A percentile compares a stretch with the other conserved stretches of the same genome.
Conservation (phyloP, 371 early-diverging fungal genomes). For the Mortierella sp. region DNA sequence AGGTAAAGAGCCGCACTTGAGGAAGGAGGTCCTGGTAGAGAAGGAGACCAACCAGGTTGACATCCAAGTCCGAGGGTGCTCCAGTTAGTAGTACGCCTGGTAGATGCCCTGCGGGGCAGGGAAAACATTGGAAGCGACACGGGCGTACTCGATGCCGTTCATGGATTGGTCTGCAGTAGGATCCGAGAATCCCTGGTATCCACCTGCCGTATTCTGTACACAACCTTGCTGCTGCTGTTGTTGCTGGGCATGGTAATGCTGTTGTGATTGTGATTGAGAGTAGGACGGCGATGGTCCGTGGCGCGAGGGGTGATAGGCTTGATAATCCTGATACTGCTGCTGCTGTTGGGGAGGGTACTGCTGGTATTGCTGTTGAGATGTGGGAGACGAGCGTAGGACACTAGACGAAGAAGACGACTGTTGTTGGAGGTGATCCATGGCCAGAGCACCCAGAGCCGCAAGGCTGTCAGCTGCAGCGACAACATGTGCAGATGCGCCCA, state of each 20-base stretch:
- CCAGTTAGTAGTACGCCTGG: conserved; percentile 7
- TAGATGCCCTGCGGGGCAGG: neutral
- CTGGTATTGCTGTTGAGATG: neutral
- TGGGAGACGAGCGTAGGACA: neutral
- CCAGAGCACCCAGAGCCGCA: neutral
- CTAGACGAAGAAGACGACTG: neutral
- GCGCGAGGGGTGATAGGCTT: neutral
- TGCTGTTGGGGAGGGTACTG: neutral
- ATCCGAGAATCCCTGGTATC: neutral
- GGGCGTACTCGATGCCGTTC: neutral
- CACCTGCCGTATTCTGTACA: neutral
- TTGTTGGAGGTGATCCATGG: conserved; percentile 3
- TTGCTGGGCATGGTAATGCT: neutral
- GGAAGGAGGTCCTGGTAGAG: neutral
- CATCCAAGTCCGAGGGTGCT: neutral
- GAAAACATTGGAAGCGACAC: neutral
- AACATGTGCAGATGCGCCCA: neutral
- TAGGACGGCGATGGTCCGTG: neutral
- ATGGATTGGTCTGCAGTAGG: neutral
- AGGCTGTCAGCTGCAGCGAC: conserved; percentile 2
- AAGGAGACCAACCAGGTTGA: neutral
- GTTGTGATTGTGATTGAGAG: neutral
- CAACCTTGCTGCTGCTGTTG: neutral
- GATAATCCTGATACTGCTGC: conserved; percentile 3
- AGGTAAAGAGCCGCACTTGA: neutral